Conservation (phyloP, 768 basidiomycete genomes). For the Lactifluus subvellereus region DNA sequence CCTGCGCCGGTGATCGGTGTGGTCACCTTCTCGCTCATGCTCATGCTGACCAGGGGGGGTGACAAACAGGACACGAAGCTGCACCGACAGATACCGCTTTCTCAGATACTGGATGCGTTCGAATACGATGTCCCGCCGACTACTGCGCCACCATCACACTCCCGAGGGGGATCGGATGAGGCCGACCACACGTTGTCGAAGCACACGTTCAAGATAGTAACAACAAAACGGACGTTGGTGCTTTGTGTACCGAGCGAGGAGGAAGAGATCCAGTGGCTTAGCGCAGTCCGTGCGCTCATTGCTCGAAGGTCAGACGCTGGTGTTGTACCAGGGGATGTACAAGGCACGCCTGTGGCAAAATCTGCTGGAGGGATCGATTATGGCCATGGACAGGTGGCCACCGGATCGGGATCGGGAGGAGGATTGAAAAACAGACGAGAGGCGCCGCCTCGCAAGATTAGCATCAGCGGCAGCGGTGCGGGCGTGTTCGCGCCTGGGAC, state of each 20-base stretch:
- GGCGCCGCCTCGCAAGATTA: constrained; percentile 31
- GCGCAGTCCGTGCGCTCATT: constrained; percentile 88
- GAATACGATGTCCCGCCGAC: constrained; percentile 67
- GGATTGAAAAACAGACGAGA: constrained; percentile 28
- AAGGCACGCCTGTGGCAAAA: constrained; percentile 19
- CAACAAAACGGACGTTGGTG: constrained; percentile 83
- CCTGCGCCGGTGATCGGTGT: constrained; percentile 11
- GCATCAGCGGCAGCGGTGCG: constrained; percentile 32
- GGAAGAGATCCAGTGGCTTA: constrained; percentile 97
- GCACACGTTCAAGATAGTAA: constrained; percentile 92
- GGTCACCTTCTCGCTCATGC: neutral
- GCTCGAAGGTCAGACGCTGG: constrained; percentile 49
- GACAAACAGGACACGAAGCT: constrained; percentile 74
- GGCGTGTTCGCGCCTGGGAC: constrained; percentile 22
- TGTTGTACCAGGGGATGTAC: constrained; percentile 31
- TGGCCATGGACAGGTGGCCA: constrained; percentile 18
- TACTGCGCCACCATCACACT: constrained; percentile 34
- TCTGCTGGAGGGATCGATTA: constrained; percentile 18
- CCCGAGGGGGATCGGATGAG: constrained; percentile 40
- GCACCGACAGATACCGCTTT: constrained; percentile 79
- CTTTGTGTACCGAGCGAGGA: constrained; percentile 95
- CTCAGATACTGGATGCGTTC: constrained; percentile 85
- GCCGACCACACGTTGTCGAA: constrained; percentile 32
- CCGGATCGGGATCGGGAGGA: constrained; percentile 25
- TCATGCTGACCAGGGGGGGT: neutral